Evolutionary conservation across 1,139 yeast species (phyloP), one percentile per base, ranked within the genome.

Genomic region (Arxiozyma bovina): DNA sequence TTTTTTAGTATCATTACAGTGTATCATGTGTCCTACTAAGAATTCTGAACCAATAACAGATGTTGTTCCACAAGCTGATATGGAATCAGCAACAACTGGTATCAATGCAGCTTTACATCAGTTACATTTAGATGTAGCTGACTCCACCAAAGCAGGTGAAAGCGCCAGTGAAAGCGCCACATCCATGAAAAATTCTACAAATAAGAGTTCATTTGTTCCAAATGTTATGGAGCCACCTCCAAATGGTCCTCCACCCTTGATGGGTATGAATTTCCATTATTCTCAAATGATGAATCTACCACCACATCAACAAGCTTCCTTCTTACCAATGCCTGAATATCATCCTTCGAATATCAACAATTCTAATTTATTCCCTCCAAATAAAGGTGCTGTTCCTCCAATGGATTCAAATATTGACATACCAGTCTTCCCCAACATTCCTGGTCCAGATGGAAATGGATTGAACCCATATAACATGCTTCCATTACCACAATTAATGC

Each of bases 221-320:
- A 38, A 22, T 21, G 21, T 21, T 20, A 21, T 46, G 30, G 49
- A 46, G 5, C 49, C 22, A 15, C 30, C n/a, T 46, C 42, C 49
- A 46, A 46, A 46, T 22, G 30, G 42, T 8, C 63, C 62, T 23
- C 66, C 69, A 1, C 69, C 63, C 27, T 61, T 63, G 62, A 61
- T 65, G 61, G 61, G 61, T 34, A 64, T 65, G 68, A 65, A 64
- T 27, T 67, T 63, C 53, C 68, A 67, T 25, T 66, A 63, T 48
- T 63, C 69, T 7, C 71, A 66, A 54, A 65, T 68, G 70, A 64
- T 68, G 64, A 69, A 60, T 46, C 59, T 68, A 53, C 66, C 65
- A 27, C 70, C 63, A 34, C 65, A 61, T 38, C 49, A 46, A 46
- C 49, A 46, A 38, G 23, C 30, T 17, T 34, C 49, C 22, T 46